Conservation (phyloP, 352 stramenopile species). For the Saprolegnia diclina region DNA sequence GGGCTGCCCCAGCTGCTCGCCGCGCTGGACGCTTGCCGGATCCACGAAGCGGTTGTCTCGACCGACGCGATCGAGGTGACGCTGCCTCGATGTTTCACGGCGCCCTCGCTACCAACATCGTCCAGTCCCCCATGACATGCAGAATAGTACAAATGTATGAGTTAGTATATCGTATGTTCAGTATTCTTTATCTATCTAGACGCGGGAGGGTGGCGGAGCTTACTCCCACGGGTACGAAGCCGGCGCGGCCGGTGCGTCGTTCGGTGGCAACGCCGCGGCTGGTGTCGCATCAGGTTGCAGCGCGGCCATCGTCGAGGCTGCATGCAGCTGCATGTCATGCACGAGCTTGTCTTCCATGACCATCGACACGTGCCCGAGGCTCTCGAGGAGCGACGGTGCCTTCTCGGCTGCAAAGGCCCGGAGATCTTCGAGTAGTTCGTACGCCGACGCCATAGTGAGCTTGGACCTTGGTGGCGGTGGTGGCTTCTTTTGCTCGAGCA, state of each 20-base stretch:
- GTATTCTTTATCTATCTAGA: background rate
- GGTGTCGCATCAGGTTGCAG: background rate
- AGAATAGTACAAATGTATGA: background rate
- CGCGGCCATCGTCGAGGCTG: background rate
- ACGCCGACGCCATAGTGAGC: conserved; percentile 8
- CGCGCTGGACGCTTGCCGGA: background rate
- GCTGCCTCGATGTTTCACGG: background rate
- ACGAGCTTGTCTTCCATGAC: conserved; percentile 14
- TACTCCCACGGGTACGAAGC: conserved; percentile 7
- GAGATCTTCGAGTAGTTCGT: conserved; percentile 12
- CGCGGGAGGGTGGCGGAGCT: background rate
- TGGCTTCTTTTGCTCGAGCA: conserved; percentile 7
- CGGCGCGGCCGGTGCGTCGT: background rate
- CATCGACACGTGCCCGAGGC: conserved; percentile 8
- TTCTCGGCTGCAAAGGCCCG: conserved; percentile 17
- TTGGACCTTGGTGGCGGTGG: background rate
- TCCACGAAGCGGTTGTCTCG: background rate
- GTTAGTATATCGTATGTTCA: background rate
- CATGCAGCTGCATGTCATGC: background rate
- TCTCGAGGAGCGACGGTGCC: background rate
- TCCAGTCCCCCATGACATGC: background rate
- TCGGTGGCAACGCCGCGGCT: background rate
- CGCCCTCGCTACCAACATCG: background rate
- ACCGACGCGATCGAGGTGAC: background rate
- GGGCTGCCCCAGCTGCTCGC: background rate